Percentiles rank a stretch among this genome's conserved stretches.
These are phyloP conservation scores for Kitagawia praeruptora DNA, from an alignment of 129 eudicot genomes.

Conservation along the genomic window DNA sequence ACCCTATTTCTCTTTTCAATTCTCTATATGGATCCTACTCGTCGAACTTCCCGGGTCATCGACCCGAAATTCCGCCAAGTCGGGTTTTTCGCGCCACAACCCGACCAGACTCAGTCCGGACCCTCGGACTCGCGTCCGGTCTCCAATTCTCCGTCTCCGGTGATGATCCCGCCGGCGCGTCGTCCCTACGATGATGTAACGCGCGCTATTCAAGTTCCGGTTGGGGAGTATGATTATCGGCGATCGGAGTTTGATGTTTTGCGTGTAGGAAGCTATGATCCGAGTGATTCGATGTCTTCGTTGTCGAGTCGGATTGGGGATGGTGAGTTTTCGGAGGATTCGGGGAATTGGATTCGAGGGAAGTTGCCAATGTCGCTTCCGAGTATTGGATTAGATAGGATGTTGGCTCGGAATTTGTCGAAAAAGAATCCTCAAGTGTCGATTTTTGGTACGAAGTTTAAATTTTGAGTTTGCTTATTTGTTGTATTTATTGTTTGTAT, in stretches of 20 bases:
- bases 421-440: slow-evolving; percentile 3
- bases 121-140: slow-evolving; percentile 35
- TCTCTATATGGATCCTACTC: slow-evolving; percentile 47
- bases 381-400: slow-evolving; percentile 23
- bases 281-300: slow-evolving; percentile 34
- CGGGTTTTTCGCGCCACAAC: slow-evolving; percentile 66
- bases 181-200: slow-evolving; percentile 38
- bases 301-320: slow-evolving; percentile 27
- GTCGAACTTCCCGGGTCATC: slow-evolving; percentile 58
- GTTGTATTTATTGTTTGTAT: not conserved
- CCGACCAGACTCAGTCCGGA: slow-evolving; percentile 34
- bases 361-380: slow-evolving; percentile 30
- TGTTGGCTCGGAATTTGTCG: slow-evolving; percentile 10
- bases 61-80: slow-evolving; percentile 82
- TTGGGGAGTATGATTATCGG: slow-evolving; percentile 7
- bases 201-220: slow-evolving; percentile 36
- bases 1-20: not conserved
- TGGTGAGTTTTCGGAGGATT: slow-evolving; percentile 55
- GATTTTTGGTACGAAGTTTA: slow-evolving; percentile 14
- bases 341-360: slow-evolving; percentile 38
- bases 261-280: slow-evolving; percentile 48
- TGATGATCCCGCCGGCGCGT: slow-evolving; percentile 81
- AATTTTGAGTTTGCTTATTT: not conserved
- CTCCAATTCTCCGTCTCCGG: slow-evolving; percentile 52
- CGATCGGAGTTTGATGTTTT: slow-evolving; percentile 30